Evolutionary conservation across 805 yeast genomes (phyloP), one percentile per base, ranked within the genome.

Genomic region (Schwanniomyces vanrijiae): DNA sequence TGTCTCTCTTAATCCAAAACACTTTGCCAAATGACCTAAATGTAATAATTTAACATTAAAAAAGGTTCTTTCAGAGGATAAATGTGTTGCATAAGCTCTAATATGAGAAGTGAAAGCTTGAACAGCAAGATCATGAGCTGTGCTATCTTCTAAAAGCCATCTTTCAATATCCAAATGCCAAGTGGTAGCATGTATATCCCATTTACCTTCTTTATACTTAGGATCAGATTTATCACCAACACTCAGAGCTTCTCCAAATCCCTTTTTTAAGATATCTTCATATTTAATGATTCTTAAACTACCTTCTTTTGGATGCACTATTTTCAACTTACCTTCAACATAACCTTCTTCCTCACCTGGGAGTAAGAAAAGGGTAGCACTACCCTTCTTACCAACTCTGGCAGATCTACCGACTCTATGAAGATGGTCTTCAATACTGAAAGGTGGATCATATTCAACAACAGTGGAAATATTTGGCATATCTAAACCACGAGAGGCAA

Each of bases 391-490:
- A 52, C 99, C 99, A n/a, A 95, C 96, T 71, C 99, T 84, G 7
- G 99, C 99, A 10, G 98, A 90, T 73, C 99, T 83, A 45, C 99
- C 99, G 46, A 91, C 88, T 66, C 99, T 80, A 66, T 94, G 99
- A 48, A 94, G 73, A 75, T 94, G 99, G 62, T 94, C 99, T 52
- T 90, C 97, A 4, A 90, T 76, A 1, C 94, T 80, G 60, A 92
- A 91, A 4, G 99, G 97, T 2, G 99, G 97, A 62, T 94, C 99
- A 57, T 84, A 86, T 65, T 94, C 99, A 16, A 94, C 76, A 26
- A 94, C 96, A 41, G 85, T 81, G 39, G 94, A 81, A 48, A 94
- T 89, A 43, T 82, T 78, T 2, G 97, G 96, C 47, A 94, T 71
- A 74, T 94, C 99, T 52, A 94, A 76, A 52, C 99, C 99, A 70